Percentiles rank a stretch among this genome's conserved stretches.
phyloP scores from a whole-genome alignment of 345 rosid genomes.

The Aquilaria sinensis region DNA sequence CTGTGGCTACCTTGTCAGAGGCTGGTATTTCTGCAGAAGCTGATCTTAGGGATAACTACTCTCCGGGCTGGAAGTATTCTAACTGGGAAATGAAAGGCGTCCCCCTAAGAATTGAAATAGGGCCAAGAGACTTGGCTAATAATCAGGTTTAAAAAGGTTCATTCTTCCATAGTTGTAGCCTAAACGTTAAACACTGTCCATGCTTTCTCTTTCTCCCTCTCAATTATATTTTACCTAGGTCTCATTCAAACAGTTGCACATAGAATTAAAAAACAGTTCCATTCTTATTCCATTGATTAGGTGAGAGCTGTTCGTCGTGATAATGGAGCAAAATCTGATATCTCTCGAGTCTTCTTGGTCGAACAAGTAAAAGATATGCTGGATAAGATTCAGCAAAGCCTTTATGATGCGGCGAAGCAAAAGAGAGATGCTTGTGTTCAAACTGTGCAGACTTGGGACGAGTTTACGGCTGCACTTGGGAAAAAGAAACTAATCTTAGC shows the following conservation, averaged over 20 bases:
- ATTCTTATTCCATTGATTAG: conserved; percentile 29
- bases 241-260: background rate
- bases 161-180: background rate
- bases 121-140: conserved; percentile 83
- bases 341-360: conserved; percentile 49
- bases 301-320: conserved; percentile 89
- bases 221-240: background rate
- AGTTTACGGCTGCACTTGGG: conserved; percentile 62
- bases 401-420: conserved; percentile 60
- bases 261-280: conserved; percentile 5
- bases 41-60: conserved; percentile 84
- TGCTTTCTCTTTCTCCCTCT: background rate
- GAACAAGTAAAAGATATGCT: conserved; percentile 52
- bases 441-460: conserved; percentile 76
- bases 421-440: conserved; percentile 70
- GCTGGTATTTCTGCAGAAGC: conserved; percentile 79
- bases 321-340: conserved; percentile 58
- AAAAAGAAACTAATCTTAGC: conserved; percentile 86
- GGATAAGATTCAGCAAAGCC: conserved; percentile 57
- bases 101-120: conserved; percentile 93
- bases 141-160: conserved; percentile 44
- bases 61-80: conserved; percentile 99
- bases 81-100: conserved; percentile 99
- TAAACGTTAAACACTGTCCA: too few species aligned
- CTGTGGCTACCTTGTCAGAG: conserved; percentile 49